Conservation (phyloP, 148 eudicot species). For the Dianthus caryophyllus region DNA sequence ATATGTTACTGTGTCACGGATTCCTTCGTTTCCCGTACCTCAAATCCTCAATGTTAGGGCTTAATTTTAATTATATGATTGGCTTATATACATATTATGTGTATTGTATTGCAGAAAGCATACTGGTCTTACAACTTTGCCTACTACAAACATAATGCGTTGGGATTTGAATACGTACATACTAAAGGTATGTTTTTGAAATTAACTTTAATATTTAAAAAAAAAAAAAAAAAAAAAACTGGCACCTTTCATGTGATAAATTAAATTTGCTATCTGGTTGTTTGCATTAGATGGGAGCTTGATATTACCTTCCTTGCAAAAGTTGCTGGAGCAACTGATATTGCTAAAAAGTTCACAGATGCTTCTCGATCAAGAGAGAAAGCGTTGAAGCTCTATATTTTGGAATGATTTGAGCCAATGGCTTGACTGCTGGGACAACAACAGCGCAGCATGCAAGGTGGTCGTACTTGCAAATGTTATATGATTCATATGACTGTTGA, state of each 20-base stretch:
- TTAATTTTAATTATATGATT: not conserved
- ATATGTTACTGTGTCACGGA: not conserved
- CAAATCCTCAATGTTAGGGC: not conserved
- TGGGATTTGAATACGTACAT: conserved; percentile 88
- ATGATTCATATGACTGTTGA: not conserved
- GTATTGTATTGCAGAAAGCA: conserved; percentile 48
- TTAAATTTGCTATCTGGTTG: not conserved
- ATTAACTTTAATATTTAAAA: not conserved
- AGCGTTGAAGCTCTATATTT: conserved; percentile 59
- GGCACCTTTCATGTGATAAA: not conserved
- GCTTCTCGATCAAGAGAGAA: conserved; percentile 59
- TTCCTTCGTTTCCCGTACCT: not conserved
- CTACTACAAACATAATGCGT: conserved; percentile 67
- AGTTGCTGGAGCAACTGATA: conserved; percentile 39
- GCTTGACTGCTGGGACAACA: conserved; percentile 79
- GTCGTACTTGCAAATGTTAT: not conserved
- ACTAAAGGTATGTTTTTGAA: conserved; percentile 50
- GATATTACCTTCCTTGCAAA: conserved; percentile 71
- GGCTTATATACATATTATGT: not conserved
- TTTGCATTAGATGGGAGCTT: conserved; percentile 73
- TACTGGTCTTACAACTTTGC: conserved; percentile 74
- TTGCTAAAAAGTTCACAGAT: conserved; percentile 34
- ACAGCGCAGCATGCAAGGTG: conserved; percentile 39
- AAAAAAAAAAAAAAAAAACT: too few relatives aligned
- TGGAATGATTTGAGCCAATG: conserved; percentile 90